Percentiles rank a stretch among this genome's conserved stretches.
phyloP scores from a whole-genome alignment of 805 yeast genomes.

The Wickerhamomyces sydowiorum region DNA sequence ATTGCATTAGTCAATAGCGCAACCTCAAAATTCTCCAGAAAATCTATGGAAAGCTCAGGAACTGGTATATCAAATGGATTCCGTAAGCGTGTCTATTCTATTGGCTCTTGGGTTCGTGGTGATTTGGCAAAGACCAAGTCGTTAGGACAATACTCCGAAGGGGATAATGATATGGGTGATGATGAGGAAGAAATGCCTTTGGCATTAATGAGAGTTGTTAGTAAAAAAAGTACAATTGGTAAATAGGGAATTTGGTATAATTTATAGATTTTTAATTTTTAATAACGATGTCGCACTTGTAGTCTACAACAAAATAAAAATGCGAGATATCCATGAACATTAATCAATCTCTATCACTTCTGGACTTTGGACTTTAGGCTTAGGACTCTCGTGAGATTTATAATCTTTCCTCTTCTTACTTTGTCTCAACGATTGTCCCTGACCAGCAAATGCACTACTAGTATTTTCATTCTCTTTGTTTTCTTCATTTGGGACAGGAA shows the following conservation, averaged over 20 bases:
- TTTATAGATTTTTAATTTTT: too few relatives aligned
- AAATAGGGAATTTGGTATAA: neutral
- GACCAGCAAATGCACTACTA: constrained; percentile 43
- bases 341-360: constrained; percentile 74
- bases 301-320: too few relatives aligned
- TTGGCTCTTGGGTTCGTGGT: constrained; percentile 26
- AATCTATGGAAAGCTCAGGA: neutral
- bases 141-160: constrained; percentile 20
- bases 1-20: constrained; percentile 2
- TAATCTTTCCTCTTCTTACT: constrained; percentile 64
- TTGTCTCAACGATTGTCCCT: constrained; percentile 72
- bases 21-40: neutral
- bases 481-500: constrained; percentile 34
- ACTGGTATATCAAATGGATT: constrained; percentile 22
- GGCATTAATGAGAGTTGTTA: constrained; percentile 31
- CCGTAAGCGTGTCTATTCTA: constrained; percentile 30
- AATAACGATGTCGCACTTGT: too few relatives aligned
- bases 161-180: constrained; percentile 12
- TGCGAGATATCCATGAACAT: too few relatives aligned
- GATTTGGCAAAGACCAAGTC: constrained; percentile 18
- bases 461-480: constrained; percentile 24
- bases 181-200: constrained; percentile 33
- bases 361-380: constrained; percentile 63
- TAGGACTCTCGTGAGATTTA: constrained; percentile 45
- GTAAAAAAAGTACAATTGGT: constrained; percentile 14